Evolutionary conservation across 495 filamentous ascomycete genomes (phyloP).

Genomic region (Terfezia claveryi): DNA sequence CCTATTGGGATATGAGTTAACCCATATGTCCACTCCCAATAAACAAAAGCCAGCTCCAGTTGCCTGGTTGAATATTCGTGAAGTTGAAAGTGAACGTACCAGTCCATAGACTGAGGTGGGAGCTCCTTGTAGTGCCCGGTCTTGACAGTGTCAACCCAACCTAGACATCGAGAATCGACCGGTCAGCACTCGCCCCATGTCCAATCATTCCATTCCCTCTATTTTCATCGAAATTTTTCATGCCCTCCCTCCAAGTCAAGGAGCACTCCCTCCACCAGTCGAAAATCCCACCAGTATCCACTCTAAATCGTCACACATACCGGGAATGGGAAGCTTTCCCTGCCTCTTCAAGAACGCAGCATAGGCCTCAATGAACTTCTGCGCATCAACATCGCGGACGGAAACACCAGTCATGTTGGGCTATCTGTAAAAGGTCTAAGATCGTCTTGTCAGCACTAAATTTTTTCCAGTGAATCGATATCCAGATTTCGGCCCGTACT

Average conservation of each 20-base stretch:
- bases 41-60: neutral
- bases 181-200: neutral
- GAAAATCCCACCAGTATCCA: too few species aligned
- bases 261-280: too few species aligned
- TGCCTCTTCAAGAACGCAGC: conserved; percentile 96
- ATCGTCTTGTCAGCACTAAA: too few species aligned
- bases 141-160: conserved; percentile 99
- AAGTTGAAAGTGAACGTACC: conserved; percentile 24
- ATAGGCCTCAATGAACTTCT: conserved; percentile 90
- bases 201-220: too few species aligned
- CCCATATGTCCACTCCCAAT: conserved; percentile 1
- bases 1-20: conserved; percentile 21
- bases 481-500: too few species aligned
- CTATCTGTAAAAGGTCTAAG: too few species aligned
- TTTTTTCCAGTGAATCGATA: too few species aligned
- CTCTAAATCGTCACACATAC: conserved; percentile 26
- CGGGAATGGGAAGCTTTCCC: conserved; percentile 92
- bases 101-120: conserved; percentile 88
- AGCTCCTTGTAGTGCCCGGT: conserved; percentile 88
- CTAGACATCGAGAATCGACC: conserved; percentile 22
- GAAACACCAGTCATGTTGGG: conserved; percentile 64
- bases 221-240: neutral
- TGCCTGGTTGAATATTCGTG: neutral
- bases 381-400: conserved; percentile 81
- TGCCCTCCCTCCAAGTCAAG: neutral